Evolutionary conservation across 768 basidiomycete genomes (phyloP).

Genomic region (Chalciporus sphaerocephalus): DNA sequence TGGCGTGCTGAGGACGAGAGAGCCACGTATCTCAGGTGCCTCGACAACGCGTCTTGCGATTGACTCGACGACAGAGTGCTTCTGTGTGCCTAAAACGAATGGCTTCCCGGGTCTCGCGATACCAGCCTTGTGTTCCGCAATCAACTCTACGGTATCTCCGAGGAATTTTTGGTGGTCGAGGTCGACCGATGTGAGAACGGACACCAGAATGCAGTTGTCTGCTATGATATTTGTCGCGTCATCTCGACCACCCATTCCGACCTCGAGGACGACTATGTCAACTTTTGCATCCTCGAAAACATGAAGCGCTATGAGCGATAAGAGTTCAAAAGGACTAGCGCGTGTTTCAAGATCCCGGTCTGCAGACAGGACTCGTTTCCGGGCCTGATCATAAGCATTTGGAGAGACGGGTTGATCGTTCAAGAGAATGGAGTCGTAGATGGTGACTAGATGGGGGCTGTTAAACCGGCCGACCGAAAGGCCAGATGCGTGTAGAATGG

Average conservation of each 20-base stretch:
- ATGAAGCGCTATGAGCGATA: conserved; percentile 75
- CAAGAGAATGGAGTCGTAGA: conserved; percentile 74
- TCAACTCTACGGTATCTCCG: conserved; percentile 67
- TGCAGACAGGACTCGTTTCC: conserved; percentile 44
- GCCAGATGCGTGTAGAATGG: conserved; percentile 57
- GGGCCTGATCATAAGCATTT: conserved; percentile 44
- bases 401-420: conserved; percentile 49
- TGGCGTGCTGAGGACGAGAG: conserved; percentile 32
- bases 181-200: conserved; percentile 83
- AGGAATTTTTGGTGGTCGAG: conserved; percentile 92
- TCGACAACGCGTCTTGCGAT: conserved; percentile 43
- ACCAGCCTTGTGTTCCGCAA: conserved; percentile 78
- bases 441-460: conserved; percentile 81
- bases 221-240: conserved; percentile 94
- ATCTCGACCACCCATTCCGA: conserved; percentile 88
- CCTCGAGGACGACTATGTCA: conserved; percentile 85
- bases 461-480: conserved; percentile 81
- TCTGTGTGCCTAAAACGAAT: conserved; percentile 66
- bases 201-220: conserved; percentile 61
- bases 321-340: conserved; percentile 77
- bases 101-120: conserved; percentile 64
- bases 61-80: conserved; percentile 43
- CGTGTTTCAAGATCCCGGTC: conserved; percentile 41
- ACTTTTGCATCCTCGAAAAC: conserved; percentile 67
- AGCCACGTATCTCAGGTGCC: conserved; percentile 35